Evolutionary conservation across 2,329 filamentous ascomycete genomes (phyloP).

Genomic region (Ceratocystis smalleyi): DNA sequence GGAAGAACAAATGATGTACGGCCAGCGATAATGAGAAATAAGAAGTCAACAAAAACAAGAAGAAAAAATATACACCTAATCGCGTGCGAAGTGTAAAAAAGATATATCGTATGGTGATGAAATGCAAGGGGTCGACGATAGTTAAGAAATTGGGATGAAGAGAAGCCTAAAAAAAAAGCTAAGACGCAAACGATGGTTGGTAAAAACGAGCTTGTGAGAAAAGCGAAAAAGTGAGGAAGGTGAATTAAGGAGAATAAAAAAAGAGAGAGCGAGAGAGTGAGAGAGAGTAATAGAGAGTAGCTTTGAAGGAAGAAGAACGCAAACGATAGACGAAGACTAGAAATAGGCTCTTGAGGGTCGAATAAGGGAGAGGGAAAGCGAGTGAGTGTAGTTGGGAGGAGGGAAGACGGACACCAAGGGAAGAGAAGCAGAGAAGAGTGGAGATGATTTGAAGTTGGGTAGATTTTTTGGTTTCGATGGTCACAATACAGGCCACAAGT

Average conservation of each 20-base stretch:
- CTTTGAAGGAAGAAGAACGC: not conserved
- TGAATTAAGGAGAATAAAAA: not conserved
- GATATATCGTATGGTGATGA: constrained; percentile 1
- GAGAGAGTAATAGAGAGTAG: not conserved
- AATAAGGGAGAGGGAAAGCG: not conserved
- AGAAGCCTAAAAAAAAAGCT: not conserved
- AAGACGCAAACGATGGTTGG: not conserved
- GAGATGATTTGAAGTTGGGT: constrained; percentile 1
- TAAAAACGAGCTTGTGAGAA: not conserved
- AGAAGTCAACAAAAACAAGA: constrained; percentile 3
- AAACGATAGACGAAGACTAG: constrained; percentile 2
- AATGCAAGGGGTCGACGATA: constrained; percentile 7
- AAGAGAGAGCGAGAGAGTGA: not conserved
- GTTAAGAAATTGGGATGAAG: not conserved
- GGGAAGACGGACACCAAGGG: not conserved
- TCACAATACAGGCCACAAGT: constrained; percentile 5
- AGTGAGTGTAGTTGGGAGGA: not conserved
- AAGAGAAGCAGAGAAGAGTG: constrained; percentile 7
- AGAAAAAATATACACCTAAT: constrained; percentile 7
- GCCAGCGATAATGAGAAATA: constrained; percentile 3
- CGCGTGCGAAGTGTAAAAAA: not conserved
- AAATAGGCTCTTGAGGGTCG: constrained; percentile 2
- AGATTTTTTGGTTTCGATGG: not conserved
- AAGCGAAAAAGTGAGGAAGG: not conserved
- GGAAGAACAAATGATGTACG: not conserved